phyloP scores from a whole-genome alignment of 768 basidiomycete genomes.

The Boletus pseudopeckii region DNA sequence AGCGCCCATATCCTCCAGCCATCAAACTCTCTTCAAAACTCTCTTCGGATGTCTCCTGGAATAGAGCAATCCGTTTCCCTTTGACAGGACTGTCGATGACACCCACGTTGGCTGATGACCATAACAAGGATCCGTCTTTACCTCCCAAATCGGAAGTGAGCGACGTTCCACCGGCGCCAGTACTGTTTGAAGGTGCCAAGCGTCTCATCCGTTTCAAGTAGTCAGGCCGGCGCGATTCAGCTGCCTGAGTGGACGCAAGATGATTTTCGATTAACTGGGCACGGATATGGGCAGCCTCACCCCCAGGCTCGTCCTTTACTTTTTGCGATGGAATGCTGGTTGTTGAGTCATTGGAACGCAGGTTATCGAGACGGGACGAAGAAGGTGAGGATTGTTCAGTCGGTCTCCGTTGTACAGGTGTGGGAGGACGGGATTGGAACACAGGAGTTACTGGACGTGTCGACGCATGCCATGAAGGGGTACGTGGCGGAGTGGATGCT shows the following conservation, averaged over 20 bases:
- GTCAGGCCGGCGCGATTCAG: conserved; percentile 66
- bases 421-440: conserved; percentile 9
- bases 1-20: conserved; percentile 77
- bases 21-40: conserved; percentile 83
- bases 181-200: conserved; percentile 36
- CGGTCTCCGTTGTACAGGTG: conserved; percentile 7
- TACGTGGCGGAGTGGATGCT: conserved; percentile 17
- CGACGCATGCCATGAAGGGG: conserved; percentile 12
- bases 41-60: conserved; percentile 80
- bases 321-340: background rate
- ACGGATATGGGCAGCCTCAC: conserved; percentile 60
- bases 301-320: conserved; percentile 36
- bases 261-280: conserved; percentile 50
- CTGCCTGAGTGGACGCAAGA: conserved; percentile 46
- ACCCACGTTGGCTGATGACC: conserved; percentile 41
- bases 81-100: conserved; percentile 69
- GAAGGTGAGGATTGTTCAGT: background rate
- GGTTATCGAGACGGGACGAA: background rate
- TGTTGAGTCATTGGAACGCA: background rate
- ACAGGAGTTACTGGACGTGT: conserved; percentile 16
- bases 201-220: conserved; percentile 64
- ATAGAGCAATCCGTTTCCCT: conserved; percentile 69
- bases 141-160: conserved; percentile 7
- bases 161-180: conserved; percentile 11
- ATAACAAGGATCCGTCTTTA: conserved; percentile 15